Base-by-base conservation (phyloP, 2,329 filamentous ascomycete species). In the Raffaelea albimanens region DNA sequence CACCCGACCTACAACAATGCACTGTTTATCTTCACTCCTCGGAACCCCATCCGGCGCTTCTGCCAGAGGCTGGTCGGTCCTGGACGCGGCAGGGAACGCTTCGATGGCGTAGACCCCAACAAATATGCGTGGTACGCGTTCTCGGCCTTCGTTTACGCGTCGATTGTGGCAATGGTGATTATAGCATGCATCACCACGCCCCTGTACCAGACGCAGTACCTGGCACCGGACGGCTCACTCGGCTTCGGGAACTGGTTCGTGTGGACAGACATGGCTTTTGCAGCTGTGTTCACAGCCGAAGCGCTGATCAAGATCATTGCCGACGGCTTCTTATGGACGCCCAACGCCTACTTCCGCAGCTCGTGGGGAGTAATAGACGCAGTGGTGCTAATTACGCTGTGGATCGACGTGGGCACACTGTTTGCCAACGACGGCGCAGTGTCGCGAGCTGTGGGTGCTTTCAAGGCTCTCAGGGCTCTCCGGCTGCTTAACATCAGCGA, bases 291-390 rank as follows among this genome's bases (percentile, higher is more conserved):
- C 67, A 85, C 85, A 0, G 61, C 87, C 7, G 93, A 98, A 64
- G 88, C 90, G 1, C 59, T 82, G 5, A 90, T 98, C 67, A 98
- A 98, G 63, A 82, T 95, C 47, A 81, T 98, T 57, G 93, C 93
- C 0, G 93, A 98, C 67, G 93, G 93, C 8, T 85, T 95, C 57
- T 85, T 96, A 62, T 97, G 87, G 80, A 96, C 93, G 0, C 93
- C 93, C 0, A 96, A 98, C 65, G 94, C 94, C 3, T 98, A 95
- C 61, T 88, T 96, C 62, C 83, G 93, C 57, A 91, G 91, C 60
- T 91, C 90, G 0, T 98, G 93, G 93, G 94, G 93, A 7, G 82
- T 95, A 52, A 96, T 98, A 54, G 93, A 98, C 60, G 88, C 85
- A 0, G 66, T 97, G 40, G 93, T 98, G 55, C 72, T 98, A 45